Conservation (phyloP, 306 rosid genomes). For the Rosa lucieae region DNA sequence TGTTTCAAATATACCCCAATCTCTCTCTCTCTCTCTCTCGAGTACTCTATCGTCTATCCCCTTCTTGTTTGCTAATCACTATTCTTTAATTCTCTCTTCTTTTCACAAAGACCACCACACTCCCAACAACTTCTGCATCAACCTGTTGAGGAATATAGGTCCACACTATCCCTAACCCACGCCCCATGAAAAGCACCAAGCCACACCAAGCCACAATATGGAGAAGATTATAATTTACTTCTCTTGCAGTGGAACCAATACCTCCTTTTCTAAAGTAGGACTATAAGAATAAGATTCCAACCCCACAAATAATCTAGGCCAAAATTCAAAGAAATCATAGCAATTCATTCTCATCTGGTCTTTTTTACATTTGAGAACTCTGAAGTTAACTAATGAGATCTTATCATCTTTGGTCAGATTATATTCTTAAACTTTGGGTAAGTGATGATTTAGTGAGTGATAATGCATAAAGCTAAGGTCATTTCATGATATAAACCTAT, state of each 20-base stretch:
- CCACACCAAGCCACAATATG: constrained; percentile 25
- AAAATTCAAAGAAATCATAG: neutral
- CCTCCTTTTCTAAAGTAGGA: constrained; percentile 37
- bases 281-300: constrained; percentile 32
- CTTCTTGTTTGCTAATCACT: constrained; percentile 17
- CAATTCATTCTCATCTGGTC: neutral
- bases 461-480: constrained; percentile 5
- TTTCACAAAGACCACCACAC: constrained; percentile 48
- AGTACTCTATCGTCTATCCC: neutral
- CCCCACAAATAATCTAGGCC: constrained; percentile 25
- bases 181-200: constrained; percentile 19
- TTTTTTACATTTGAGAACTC: neutral
- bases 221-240: constrained; percentile 7
- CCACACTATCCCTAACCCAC: constrained; percentile 33
- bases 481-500: constrained; percentile 7
- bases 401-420: neutral
- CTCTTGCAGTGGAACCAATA: constrained; percentile 25
- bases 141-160: constrained; percentile 44
- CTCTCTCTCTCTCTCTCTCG: neutral
- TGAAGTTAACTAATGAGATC: constrained; percentile 6
- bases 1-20: constrained; percentile 27
- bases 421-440: constrained; percentile 3
- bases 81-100: constrained; percentile 62
- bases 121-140: constrained; percentile 51
- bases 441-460: neutral